Conservation (phyloP, 768 basidiomycete genomes). For the Tricholoma saponaceum region DNA sequence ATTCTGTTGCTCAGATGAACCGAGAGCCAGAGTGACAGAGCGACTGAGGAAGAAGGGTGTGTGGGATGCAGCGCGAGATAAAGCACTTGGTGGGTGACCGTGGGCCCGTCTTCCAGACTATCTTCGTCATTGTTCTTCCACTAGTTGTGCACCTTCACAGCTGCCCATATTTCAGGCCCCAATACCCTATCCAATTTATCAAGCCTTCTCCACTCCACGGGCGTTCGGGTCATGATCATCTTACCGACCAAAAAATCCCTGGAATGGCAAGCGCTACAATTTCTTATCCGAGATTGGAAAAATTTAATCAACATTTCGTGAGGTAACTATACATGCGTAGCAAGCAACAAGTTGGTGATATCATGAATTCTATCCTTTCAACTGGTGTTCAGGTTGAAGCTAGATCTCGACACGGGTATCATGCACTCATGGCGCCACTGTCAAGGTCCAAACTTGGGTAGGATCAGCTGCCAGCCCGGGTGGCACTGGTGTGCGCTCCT, state of each 20-base stretch:
- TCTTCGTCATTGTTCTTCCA: not conserved
- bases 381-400: not conserved
- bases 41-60: slow-evolving; percentile 10
- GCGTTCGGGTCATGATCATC: too few species aligned
- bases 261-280: too few species aligned
- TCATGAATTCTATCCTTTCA: not conserved
- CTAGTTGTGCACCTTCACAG: slow-evolving; percentile 20
- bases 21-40: slow-evolving; percentile 15
- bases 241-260: too few species aligned
- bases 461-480: not conserved
- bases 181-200: too few species aligned
- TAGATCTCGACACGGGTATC: too few species aligned
- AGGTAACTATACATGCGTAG: not conserved
- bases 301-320: not conserved
- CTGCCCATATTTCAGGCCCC: slow-evolving; percentile 34
- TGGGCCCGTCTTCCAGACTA: slow-evolving; percentile 14
- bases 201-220: too few species aligned
- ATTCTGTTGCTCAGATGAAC: not conserved
- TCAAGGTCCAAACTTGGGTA: too few species aligned
- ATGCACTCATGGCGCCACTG: too few species aligned
- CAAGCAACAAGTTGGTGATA: not conserved
- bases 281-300: too few species aligned
- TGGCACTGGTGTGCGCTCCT: not conserved
- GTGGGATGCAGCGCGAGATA: slow-evolving; percentile 23
- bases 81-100: slow-evolving; percentile 34